Evolutionary conservation across 495 filamentous ascomycete species (phyloP), one percentile per base, ranked within the genome.

Genomic region (Poronia punctata): DNA sequence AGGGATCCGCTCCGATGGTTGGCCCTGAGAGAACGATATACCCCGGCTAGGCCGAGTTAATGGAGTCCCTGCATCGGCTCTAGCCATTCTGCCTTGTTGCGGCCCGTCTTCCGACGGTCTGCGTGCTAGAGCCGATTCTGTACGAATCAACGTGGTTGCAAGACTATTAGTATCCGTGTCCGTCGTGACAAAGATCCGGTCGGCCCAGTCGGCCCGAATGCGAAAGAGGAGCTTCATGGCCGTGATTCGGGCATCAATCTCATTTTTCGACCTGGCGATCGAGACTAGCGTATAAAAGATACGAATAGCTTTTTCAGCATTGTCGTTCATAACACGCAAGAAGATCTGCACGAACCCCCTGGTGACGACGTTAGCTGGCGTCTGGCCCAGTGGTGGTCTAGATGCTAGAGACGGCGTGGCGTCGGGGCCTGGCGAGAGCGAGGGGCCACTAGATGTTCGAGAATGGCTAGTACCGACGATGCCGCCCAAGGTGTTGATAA

Each of bases 161-260:
- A 95, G 61, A 32, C 72, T 74, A 48, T 83, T 79, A 28, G 75
- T 79, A 48, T 93, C 87, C 0, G 76, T 72, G 6, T 71, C 68
- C 6, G 73, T 59, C 2, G 77, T 71, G 19, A 95, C 62, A 28
- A 79, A 82, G 3, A 96, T 71, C 23, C 76, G 74, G 32, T 86
- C 72, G 11, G 80, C 75, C 21, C 78, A 83, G 55, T 95, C 85
- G 19, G 86, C 85, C 35, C 90, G 75, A 14, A 97, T 64, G 15
- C 90, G 78, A 53, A 92, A 88, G 5, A 97, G 67, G 30, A 95
- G 62, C 51, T 87, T 93, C 66, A 95, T 76, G 3, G 83, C 82
- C 7, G 80, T 82, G 17, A 96, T 64, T 8, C 87, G 83, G 31
- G 86, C 79, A 60, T 86, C 82, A 7, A 72, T 66, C 26, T 77